These are phyloP conservation scores for Hordeum marinum DNA, from an alignment of 176 grass and related monocot species.

Conservation along the genomic window DNA sequence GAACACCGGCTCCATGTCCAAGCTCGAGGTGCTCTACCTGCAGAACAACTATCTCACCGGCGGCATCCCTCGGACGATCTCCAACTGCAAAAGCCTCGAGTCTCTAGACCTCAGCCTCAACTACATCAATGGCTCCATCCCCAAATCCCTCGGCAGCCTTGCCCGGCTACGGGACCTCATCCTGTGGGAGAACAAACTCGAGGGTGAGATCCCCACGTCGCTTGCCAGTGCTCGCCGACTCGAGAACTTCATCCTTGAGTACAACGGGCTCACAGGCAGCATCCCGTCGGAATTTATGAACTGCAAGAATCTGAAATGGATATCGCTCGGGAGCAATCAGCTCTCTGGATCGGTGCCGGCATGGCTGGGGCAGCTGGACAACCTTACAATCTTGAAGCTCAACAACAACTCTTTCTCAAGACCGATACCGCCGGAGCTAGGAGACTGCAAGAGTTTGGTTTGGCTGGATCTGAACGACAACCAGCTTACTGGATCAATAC, in stretches of 20 bases:
- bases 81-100: conserved; percentile 37
- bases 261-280: conserved; percentile 64
- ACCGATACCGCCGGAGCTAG: conserved; percentile 64
- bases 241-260: conserved; percentile 77
- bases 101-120: conserved; percentile 63
- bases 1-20: not conserved
- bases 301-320: conserved; percentile 81
- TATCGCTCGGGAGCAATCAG: conserved; percentile 71
- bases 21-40: conserved; percentile 45
- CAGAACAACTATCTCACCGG: conserved; percentile 54
- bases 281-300: conserved; percentile 52
- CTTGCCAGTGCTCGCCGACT: conserved; percentile 14
- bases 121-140: conserved; percentile 44
- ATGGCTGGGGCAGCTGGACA: conserved; percentile 72
- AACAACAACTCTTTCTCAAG: conserved; percentile 85
- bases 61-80: conserved; percentile 36
- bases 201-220: conserved; percentile 45
- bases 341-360: conserved; percentile 67
- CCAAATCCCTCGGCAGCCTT: conserved; percentile 26
- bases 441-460: conserved; percentile 81
- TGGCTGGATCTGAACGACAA: conserved; percentile 90
- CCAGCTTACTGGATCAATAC: conserved; percentile 74
- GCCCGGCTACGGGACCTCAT: conserved; percentile 38
- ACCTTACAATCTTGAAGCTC: conserved; percentile 70
- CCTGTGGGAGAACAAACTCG: conserved; percentile 52